Evolutionary conservation across 225 moss, liverwort and hornwort genomes (phyloP), one percentile per base, ranked within the genome.

Genomic region (Marchantia polymorpha): DNA sequence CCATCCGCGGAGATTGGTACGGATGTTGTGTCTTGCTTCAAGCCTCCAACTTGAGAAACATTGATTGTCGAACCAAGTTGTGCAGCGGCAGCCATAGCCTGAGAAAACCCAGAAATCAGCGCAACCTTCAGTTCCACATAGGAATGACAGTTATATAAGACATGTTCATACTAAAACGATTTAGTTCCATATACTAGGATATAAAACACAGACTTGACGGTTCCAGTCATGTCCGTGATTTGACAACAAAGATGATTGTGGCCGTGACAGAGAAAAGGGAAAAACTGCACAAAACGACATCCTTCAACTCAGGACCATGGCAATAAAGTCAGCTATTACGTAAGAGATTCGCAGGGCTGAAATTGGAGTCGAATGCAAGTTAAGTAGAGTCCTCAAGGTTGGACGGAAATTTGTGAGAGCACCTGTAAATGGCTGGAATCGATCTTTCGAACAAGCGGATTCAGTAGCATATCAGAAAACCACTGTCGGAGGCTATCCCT

Each of bases 341-440:
- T 39, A 39, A 39, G 39, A 39, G 39, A 39, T 39, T 39, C 39
- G 39, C 39, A 39, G 39, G 39, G 39, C 39, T 39, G 2, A 39
- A 39, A 39, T 39, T 39, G 39, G 39, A 39, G 39, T 39, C 39
- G 39, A 2, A 39, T 39, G 39, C 39, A 39, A 39, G 39, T 39
- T 39, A 39, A 2, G 5, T 2, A 39, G 39, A 39, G 39, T 39
- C 39, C 39, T 39, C 39, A 39, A 39, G 39, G 39, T 5, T 50
- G 50, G 71, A 71, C 9, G 7, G 29, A 14, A 54, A 53, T 26
- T 13, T 30, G 0, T 73, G 52, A 77, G 79, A 51, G 70, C 19
- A 99, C 99, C 99, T 99, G 99, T 25, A 92, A 79, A 82, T 95
- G 95, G 83, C 95, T 95, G 76, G 90, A 82, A 78, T 95, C 92